Percentiles rank a stretch among this genome's conserved stretches.
These are phyloP conservation scores for Lachancea quebecensis DNA, from an alignment of 805 yeast genomes.

Conservation along the genomic window DNA sequence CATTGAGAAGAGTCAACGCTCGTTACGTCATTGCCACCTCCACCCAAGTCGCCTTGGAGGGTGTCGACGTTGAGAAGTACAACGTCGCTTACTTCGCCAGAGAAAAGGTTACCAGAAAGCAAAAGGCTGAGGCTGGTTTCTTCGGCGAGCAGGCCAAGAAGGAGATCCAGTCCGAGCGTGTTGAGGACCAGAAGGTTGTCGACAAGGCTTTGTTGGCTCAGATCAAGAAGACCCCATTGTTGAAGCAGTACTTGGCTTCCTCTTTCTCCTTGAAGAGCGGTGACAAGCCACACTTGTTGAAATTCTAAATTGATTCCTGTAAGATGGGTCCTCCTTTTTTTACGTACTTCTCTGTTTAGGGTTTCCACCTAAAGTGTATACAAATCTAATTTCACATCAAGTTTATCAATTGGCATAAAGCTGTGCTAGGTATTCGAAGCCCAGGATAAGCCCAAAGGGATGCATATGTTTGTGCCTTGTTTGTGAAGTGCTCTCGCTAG, in stretches of 20 bases:
- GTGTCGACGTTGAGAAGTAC: constrained; percentile 85
- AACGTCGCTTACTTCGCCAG: constrained; percentile 93
- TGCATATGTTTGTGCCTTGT: too few species aligned
- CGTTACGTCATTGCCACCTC: constrained; percentile 99
- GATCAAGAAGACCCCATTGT: constrained; percentile 95
- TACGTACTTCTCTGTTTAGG: constrained; percentile 9
- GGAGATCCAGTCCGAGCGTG: constrained; percentile 88
- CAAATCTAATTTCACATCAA: constrained; percentile 10
- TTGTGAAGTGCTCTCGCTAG: too few species aligned
- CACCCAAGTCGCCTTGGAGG: constrained; percentile 74
- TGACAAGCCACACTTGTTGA: constrained; percentile 97
- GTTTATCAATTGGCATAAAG: constrained; percentile 1
- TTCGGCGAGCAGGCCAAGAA: constrained; percentile 71
- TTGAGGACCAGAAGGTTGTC: constrained; percentile 92
- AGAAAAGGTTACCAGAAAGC: constrained; percentile 77
- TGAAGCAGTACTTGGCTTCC: constrained; percentile 92
- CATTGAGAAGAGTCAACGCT: constrained; percentile 97
- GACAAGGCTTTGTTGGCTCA: constrained; percentile 88
- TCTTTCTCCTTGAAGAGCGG: constrained; percentile 96
- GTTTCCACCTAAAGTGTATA: constrained; percentile 10
- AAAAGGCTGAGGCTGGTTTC: constrained; percentile 88
- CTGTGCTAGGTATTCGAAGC: too few species aligned
- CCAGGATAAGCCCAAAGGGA: too few species aligned
- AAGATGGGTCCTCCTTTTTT: constrained; percentile 2
- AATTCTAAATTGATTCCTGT: constrained; percentile 55